A percentile compares a stretch with the other conserved stretches of the same genome.
Evolutionary conservation across 2,329 filamentous ascomycete genomes (phyloP).

Genomic region (Eutypella sp.): DNA sequence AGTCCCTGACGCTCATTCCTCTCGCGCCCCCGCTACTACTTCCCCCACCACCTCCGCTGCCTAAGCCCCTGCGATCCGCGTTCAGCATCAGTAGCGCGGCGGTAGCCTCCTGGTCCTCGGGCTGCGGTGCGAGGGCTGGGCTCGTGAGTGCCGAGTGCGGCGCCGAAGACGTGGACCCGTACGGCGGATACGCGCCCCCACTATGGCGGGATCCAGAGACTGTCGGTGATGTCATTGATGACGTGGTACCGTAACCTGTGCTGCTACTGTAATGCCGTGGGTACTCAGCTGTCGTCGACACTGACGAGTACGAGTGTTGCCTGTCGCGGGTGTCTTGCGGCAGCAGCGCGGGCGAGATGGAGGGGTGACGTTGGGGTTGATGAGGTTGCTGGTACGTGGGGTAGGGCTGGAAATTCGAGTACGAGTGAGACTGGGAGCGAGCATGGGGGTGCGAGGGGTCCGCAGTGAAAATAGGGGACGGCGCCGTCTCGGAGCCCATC

Average conservation of each 20-base stretch:
- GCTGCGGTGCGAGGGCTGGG: conserved; percentile 50
- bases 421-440: neutral
- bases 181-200: conserved; percentile 30
- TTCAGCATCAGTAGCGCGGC: conserved; percentile 86
- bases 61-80: conserved; percentile 59
- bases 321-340: conserved; percentile 39
- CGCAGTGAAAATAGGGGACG: conserved; percentile 45
- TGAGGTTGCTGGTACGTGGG: conserved; percentile 3
- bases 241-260: conserved; percentile 13
- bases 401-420: neutral
- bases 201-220: conserved; percentile 33
- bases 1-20: conserved; percentile 50
- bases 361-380: conserved; percentile 36
- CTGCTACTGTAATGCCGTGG: conserved; percentile 35
- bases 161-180: conserved; percentile 31
- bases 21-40: conserved; percentile 27
- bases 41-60: neutral
- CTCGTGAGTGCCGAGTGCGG: conserved; percentile 53
- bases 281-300: conserved; percentile 38
- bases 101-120: conserved; percentile 73
- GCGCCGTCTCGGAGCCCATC: conserved; percentile 43
- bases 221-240: conserved; percentile 38
- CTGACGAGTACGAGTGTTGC: conserved; percentile 51
- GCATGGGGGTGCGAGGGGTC: conserved; percentile 15
- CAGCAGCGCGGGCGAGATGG: conserved; percentile 47